Evolutionary conservation across 208 protist species (phyloP).

Genomic region (Trypanosoma melophagium): DNA sequence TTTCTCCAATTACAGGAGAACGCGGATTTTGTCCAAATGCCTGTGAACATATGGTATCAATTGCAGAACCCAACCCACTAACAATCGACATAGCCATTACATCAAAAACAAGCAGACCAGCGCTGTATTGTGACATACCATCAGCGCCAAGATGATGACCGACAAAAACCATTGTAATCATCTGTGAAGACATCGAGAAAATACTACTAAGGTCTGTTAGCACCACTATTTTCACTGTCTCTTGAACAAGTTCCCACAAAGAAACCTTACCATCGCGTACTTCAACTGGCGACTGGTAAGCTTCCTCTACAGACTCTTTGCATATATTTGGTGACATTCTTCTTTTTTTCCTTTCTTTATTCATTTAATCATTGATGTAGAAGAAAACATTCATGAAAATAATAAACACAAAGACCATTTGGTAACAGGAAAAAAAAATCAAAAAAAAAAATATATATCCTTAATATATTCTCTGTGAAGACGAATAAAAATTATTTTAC

Average conservation of each 20-base stretch:
- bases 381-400: background rate
- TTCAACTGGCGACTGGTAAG: background rate
- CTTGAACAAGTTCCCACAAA: slow-evolving; percentile 8
- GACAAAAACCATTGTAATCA: slow-evolving; percentile 58
- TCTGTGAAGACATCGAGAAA: slow-evolving; percentile 70
- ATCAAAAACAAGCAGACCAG: slow-evolving; percentile 70
- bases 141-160: slow-evolving; percentile 35
- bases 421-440: background rate
- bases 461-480: no score
- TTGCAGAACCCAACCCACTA: slow-evolving; percentile 56
- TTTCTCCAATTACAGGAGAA: slow-evolving; percentile 61
- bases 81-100: slow-evolving; percentile 61
- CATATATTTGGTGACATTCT: background rate
- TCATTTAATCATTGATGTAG: background rate
- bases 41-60: slow-evolving; percentile 77
- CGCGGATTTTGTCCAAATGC: slow-evolving; percentile 53
- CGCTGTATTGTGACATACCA: slow-evolving; percentile 57
- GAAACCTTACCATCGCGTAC: background rate
- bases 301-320: background rate
- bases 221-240: slow-evolving; percentile 62
- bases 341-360: background rate
- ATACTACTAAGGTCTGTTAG: slow-evolving; percentile 57
- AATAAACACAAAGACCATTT: background rate
- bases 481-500: no score
- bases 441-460: no score